These are phyloP conservation scores for Aspergillus sp. DNA, from an alignment of 2,329 filamentous ascomycete species.

Conservation along the genomic window DNA sequence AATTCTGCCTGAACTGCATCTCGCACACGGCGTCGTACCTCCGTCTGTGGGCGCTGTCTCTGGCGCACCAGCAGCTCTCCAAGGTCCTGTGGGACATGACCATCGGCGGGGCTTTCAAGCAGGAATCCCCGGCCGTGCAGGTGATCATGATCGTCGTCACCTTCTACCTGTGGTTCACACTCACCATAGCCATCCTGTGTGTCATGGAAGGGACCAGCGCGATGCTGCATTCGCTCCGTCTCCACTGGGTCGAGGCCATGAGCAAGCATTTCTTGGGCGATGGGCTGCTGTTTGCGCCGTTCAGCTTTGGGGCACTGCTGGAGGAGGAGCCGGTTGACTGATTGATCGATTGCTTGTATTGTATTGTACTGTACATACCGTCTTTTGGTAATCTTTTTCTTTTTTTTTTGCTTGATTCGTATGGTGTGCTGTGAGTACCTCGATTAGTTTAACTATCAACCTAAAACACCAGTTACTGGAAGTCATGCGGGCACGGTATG, in stretches of 20 bases:
- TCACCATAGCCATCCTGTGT: conserved; percentile 71
- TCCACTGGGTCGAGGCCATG: conserved; percentile 97
- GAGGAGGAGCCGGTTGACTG: conserved; percentile 61
- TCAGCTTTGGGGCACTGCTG: conserved; percentile 73
- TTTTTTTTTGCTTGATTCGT: conserved; percentile 6
- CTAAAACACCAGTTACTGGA: too few relatives aligned
- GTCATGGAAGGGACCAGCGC: conserved; percentile 95
- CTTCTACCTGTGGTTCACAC: conserved; percentile 84
- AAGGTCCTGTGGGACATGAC: conserved; percentile 97
- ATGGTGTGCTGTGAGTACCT: too few relatives aligned
- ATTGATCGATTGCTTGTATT: conserved; percentile 6
- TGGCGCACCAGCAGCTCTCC: conserved; percentile 95
- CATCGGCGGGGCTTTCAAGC: conserved; percentile 63
- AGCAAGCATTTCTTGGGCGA: conserved; percentile 94
- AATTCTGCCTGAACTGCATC: conserved; percentile 98
- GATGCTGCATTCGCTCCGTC: conserved; percentile 83
- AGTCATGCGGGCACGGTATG: neutral
- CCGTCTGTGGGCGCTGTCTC: conserved; percentile 92
- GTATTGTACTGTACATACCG: conserved; percentile 8
- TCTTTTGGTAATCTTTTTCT: conserved; percentile 4
- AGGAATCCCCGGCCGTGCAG: conserved; percentile 53
- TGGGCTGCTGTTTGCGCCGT: conserved; percentile 77
- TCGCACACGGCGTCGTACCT: conserved; percentile 98
- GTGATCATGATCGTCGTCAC: conserved; percentile 71
- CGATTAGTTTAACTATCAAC: too few relatives aligned